phyloP scores from a whole-genome alignment of 208 protist species.

The Trypanosoma conorhini region DNA sequence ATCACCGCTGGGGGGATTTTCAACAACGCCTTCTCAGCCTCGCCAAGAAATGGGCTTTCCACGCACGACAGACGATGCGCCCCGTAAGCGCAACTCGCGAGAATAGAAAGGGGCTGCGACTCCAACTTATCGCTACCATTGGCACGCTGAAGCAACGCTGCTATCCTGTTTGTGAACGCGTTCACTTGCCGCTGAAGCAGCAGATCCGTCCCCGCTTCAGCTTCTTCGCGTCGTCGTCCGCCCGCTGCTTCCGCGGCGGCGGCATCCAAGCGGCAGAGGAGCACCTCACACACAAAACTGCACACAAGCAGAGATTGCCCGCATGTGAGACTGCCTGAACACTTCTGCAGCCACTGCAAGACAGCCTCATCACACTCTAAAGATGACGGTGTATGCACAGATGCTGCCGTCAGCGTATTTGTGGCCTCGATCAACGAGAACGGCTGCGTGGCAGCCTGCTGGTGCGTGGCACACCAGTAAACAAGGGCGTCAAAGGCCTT shows the following conservation, averaged over 20 bases:
- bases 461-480: constrained; percentile 68
- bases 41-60: constrained; percentile 17
- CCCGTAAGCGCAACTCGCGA: constrained; percentile 64
- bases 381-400: constrained; percentile 15
- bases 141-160: constrained; percentile 17
- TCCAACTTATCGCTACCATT: constrained; percentile 63
- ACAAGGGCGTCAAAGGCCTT: constrained; percentile 61
- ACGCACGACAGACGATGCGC: constrained; percentile 37
- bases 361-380: constrained; percentile 39
- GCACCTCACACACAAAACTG: constrained; percentile 71
- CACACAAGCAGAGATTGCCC: constrained; percentile 71
- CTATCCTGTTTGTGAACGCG: constrained; percentile 21
- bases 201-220: not conserved
- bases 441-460: constrained; percentile 19
- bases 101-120: constrained; percentile 56
- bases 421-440: not conserved
- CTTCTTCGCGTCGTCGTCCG: not conserved
- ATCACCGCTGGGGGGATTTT: constrained; percentile 44
- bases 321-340: constrained; percentile 50
- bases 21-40: constrained; percentile 24
- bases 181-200: not conserved
- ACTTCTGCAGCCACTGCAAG: constrained; percentile 55
- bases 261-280: constrained; percentile 27
- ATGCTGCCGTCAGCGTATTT: not conserved
- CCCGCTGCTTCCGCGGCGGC: not conserved